Base-by-base conservation (phyloP, 1,139 yeast species). In the Barnettozyma hawaiiensis region DNA sequence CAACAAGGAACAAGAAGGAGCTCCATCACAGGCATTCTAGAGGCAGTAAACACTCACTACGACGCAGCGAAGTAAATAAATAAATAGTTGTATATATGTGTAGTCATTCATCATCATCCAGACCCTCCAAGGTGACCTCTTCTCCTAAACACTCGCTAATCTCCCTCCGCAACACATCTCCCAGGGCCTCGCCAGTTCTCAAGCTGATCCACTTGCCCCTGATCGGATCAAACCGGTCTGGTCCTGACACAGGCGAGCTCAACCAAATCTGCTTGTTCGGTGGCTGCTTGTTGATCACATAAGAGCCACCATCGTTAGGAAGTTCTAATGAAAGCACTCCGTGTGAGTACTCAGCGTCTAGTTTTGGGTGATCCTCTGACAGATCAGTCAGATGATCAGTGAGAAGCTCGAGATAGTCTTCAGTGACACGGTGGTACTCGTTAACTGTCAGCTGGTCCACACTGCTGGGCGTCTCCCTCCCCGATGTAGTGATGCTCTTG, bases 181-280 rank as follows among this genome's bases (percentile, higher is more conserved):
- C 69, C 49, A 80, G 64, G 18, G 62, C 56, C 16, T 66, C 59
- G 20, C 71, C 66, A 45, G 79, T 83, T 56, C 85, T 65, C 45
- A 80, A 62, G 2, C 81, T 74, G 24, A 71, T 55, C 86, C 86
- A 80, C 47, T 64, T 61, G 1, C 81, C 81, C 16, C 67, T 65
- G 33, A 78, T 65, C 51, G 71, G 69, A 55, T 80, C 86, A 53
- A 75, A 69, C 39, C 47, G 43, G 57, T 85, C 86, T 6, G 96
- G 96, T 0, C 96, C 96, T 21, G 90, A 81, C 5, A 84, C 55
- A 0, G 96, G 96, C 41, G 92, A 81, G 50, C 90, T 78, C 44
- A 85, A 69, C 96, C 96, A 87, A 31, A 87, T 80, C 61, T 87
- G 96, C 61, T 81, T 81, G 60, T 85, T 86, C 8, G 96, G 95